Percentiles rank a stretch among this genome's conserved stretches.
These are phyloP conservation scores for Syncephalis fuscata DNA, from an alignment of 371 early-diverging fungal genomes.

Conservation along the genomic window DNA sequence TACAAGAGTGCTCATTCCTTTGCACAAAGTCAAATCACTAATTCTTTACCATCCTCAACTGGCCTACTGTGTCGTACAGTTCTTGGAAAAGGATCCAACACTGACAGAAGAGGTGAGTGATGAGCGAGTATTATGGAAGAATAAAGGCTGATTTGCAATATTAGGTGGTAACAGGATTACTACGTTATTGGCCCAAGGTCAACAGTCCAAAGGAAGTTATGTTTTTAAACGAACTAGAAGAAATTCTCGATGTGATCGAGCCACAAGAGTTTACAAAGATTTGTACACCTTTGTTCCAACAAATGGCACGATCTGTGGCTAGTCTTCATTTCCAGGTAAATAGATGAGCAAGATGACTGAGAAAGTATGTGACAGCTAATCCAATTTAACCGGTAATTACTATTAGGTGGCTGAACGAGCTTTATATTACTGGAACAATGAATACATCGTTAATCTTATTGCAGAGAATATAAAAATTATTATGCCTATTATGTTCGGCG, in stretches of 20 bases:
- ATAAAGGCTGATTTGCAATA: background rate
- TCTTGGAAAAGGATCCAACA: slow-evolving; percentile 91
- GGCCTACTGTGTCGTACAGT: slow-evolving; percentile 95
- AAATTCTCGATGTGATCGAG: slow-evolving; percentile 87
- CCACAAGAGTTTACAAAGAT: slow-evolving; percentile 71
- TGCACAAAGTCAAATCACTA: slow-evolving; percentile 85
- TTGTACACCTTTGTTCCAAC: slow-evolving; percentile 76
- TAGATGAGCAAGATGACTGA: no score
- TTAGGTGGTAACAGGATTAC: slow-evolving; percentile 63
- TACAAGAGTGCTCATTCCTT: slow-evolving; percentile 73
- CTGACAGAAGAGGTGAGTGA: slow-evolving; percentile 60
- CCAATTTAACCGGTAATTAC: no score
- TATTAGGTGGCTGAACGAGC: slow-evolving; percentile 85
- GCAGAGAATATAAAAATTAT: slow-evolving; percentile 75
- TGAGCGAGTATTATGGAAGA: background rate
- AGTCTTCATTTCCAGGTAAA: slow-evolving; percentile 89
- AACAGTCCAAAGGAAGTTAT: slow-evolving; percentile 96
- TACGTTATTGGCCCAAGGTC: slow-evolving; percentile 94
- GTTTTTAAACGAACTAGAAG: slow-evolving; percentile 94
- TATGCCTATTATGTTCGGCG: slow-evolving; percentile 84
- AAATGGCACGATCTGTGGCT: slow-evolving; percentile 77
- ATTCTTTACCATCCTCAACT: slow-evolving; percentile 88
- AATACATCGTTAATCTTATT: slow-evolving; percentile 83
- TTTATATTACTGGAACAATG: slow-evolving; percentile 92
- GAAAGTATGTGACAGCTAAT: no score